A percentile compares a stretch with the other conserved stretches of the same genome.
Evolutionary conservation across 148 eudicot genomes (phyloP).

Genomic region (Vaccinium corymbosum): DNA sequence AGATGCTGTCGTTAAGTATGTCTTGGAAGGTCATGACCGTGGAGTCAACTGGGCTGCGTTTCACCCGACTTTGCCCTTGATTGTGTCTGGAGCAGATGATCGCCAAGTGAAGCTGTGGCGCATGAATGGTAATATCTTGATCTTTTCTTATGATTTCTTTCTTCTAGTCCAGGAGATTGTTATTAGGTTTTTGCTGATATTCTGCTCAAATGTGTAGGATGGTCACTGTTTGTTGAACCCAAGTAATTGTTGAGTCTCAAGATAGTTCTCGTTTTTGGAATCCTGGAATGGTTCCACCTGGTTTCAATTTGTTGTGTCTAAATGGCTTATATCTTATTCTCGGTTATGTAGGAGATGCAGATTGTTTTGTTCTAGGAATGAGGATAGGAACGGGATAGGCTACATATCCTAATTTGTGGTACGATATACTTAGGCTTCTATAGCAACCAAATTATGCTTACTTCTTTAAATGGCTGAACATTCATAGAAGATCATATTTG

Average conservation of each 20-base stretch:
- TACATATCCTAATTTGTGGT: background rate
- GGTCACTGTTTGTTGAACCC: background rate
- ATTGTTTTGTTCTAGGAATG: background rate
- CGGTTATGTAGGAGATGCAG: background rate
- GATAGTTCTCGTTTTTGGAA: background rate
- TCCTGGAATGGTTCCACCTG: slow-evolving; percentile 5
- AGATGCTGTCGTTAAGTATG: slow-evolving; percentile 93
- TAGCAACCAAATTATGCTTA: background rate
- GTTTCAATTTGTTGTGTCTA: background rate
- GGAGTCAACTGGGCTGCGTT: slow-evolving; percentile 98
- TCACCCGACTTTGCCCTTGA: slow-evolving; percentile 84
- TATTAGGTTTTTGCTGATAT: background rate
- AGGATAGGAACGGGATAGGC: background rate
- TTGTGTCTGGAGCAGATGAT: slow-evolving; percentile 95
- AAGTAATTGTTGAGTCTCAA: background rate
- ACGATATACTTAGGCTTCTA: background rate
- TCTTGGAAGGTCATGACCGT: slow-evolving; percentile 89
- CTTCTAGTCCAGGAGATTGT: background rate
- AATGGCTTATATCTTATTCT: background rate
- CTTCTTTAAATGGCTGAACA: background rate
- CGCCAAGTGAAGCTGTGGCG: slow-evolving; percentile 97
- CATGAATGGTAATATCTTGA: slow-evolving; percentile 66
- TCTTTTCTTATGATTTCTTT: slow-evolving; percentile 7
- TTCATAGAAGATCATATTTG: background rate
- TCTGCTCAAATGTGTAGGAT: background rate